Base-by-base conservation (phyloP, 352 stramenopile species). In the Phytophthora melonis region DNA sequence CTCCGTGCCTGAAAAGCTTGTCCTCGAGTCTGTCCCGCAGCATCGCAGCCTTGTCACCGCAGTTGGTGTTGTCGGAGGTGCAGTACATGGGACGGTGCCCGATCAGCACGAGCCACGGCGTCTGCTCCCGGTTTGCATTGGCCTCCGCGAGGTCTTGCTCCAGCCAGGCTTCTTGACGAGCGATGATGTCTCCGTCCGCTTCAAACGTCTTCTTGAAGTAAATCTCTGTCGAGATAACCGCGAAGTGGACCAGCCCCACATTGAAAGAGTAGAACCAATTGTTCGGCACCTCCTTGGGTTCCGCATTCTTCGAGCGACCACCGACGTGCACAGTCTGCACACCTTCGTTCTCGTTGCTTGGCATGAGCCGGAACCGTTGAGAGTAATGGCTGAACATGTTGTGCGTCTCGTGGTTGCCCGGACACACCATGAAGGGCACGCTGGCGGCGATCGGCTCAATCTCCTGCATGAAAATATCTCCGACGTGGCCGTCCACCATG, bases 251-350 rank as follows among this genome's bases (percentile, higher is more conserved):
- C 63, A 96, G 89, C 0, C 91, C 91, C 54, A 93, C 87, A 63
- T 97, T 78, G 63, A 91, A 89, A 58, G 89, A 95, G 83, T 96
- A 96, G 70, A 96, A 97, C 88, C 91, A 96, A 58, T 96, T 97
- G 80, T 97, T 97, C 1, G 86, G 87, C 16, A 87, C 87, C 43
- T 89, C 72, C 47, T 74, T 72, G 21, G 70, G 58, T 5, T 74
- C 54, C 21, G 45, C 59, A 57, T 71, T 54, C 34, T 66, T 71
- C 2, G 66, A 73, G 21, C 50, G 66, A 21, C 87, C 85, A 34
- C 84, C 74, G 4, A 73, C 68, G 5, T 88, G 83, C n/a, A 83
- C 55, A 21, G 91, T 84, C 10, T 81, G 77, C 9, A 82, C 75
- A 45, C 88, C 87, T 23, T 84, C 81, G 66, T 89, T 93, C 9